Conservation (phyloP, 768 basidiomycete genomes). For the Amanita rimosa region DNA sequence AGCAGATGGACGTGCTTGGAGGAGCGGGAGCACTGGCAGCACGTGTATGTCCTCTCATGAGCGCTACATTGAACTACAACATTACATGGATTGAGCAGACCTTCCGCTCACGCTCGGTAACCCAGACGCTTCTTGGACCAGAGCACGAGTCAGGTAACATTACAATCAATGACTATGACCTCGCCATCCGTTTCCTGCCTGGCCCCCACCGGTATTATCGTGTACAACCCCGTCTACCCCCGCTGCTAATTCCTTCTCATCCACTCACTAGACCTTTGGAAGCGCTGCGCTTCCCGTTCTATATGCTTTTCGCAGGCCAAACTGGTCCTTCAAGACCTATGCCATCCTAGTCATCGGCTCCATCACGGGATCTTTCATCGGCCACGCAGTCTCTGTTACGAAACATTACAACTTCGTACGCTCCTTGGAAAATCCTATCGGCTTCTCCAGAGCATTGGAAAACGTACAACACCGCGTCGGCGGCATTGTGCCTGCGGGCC, state of each 20-base stretch:
- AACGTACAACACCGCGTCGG: conserved; percentile 36
- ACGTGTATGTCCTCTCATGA: neutral
- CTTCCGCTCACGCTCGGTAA: conserved; percentile 28
- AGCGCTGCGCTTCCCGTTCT: conserved; percentile 9
- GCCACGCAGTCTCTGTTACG: conserved; percentile 16
- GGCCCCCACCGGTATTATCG: conserved; percentile 27
- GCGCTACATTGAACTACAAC: conserved; percentile 14
- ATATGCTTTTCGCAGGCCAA: conserved; percentile 14
- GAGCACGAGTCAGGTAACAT: conserved; percentile 41
- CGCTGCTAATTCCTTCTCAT: neutral
- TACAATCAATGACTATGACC: conserved; percentile 42
- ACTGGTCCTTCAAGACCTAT: conserved; percentile 13
- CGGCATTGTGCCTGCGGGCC: conserved; percentile 13
- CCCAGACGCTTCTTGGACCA: conserved; percentile 39
- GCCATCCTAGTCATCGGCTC: conserved; percentile 12
- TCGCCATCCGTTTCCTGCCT: conserved; percentile 42
- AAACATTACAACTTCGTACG: conserved; percentile 26
- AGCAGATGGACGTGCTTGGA: neutral
- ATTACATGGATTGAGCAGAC: conserved; percentile 27
- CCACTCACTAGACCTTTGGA: conserved; percentile 9
- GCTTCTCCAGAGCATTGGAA: conserved; percentile 27
- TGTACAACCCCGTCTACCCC: conserved; percentile 16
- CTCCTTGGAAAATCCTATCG: conserved; percentile 26
- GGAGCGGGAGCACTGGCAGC: neutral
- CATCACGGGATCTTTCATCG: conserved; percentile 20